A percentile compares a stretch with the other conserved stretches of the same genome.
phyloP scores from a whole-genome alignment of 441 rosid species.

The Pelargonium cotyledonis region DNA sequence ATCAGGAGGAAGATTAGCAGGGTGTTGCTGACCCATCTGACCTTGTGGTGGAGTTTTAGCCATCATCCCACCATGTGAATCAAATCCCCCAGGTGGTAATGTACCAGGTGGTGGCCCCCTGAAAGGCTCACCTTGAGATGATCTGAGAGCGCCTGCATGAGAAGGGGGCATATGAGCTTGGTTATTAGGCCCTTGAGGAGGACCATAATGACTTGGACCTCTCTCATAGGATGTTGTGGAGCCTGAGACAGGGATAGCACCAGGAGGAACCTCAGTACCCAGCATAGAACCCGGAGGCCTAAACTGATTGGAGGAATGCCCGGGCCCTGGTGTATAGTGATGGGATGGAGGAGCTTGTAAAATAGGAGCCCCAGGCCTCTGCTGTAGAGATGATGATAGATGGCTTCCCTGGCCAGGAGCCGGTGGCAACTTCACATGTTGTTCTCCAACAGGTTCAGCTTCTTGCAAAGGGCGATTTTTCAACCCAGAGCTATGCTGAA shows the following conservation, averaged over 20 bases:
- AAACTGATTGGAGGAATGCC: slow-evolving; percentile 30
- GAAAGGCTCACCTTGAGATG: slow-evolving; percentile 22
- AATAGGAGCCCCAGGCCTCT: slow-evolving; percentile 37
- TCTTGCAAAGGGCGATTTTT: slow-evolving; percentile 29
- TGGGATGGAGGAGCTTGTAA: slow-evolving; percentile 34
- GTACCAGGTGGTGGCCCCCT: slow-evolving; percentile 17
- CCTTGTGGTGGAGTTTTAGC: slow-evolving; percentile 17
- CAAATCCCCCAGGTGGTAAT: slow-evolving; percentile 16
- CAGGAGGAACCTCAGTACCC: slow-evolving; percentile 27
- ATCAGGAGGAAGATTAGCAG: slow-evolving; percentile 18
- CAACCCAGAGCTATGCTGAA: slow-evolving; percentile 21
- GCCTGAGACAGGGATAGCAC: slow-evolving; percentile 27
- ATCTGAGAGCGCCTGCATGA: slow-evolving; percentile 21
- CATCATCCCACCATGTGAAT: slow-evolving; percentile 21
- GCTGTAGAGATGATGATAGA: slow-evolving; percentile 32
- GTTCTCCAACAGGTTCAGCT: slow-evolving; percentile 25
- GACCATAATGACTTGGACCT: slow-evolving; percentile 33
- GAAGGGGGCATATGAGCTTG: slow-evolving; percentile 24
- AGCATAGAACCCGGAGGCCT: slow-evolving; percentile 37
- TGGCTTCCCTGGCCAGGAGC: slow-evolving; percentile 27
- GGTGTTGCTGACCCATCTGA: slow-evolving; percentile 25
- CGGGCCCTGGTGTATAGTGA: slow-evolving; percentile 30
- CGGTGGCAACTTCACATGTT: slow-evolving; percentile 21
- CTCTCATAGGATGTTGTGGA: slow-evolving; percentile 32
- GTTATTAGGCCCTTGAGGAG: slow-evolving; percentile 31